phyloP scores from a whole-genome alignment of 2,329 filamentous ascomycete species.

The Fusarium torreyae region DNA sequence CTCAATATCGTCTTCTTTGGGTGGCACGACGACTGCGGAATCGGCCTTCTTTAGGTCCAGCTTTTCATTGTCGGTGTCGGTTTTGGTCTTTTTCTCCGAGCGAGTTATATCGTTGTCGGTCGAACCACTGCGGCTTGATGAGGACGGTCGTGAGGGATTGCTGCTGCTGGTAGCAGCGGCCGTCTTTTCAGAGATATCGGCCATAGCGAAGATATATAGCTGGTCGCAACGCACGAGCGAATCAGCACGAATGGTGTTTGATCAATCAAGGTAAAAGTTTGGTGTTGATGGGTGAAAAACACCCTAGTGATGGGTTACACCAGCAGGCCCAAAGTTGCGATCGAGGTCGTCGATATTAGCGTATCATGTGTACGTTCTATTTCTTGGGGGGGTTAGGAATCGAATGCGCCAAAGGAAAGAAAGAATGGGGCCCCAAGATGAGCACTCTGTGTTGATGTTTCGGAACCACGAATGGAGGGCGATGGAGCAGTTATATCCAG shows the following conservation, averaged over 20 bases:
- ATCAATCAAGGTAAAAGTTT: background rate
- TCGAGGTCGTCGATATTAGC: slow-evolving; percentile 23
- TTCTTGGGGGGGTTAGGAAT: slow-evolving; percentile 1
- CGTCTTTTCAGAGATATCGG: slow-evolving; percentile 47
- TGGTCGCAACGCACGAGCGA: background rate
- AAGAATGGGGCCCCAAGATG: slow-evolving; percentile 5
- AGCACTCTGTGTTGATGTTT: background rate
- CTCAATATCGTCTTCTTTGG: slow-evolving; percentile 58
- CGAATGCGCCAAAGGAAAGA: slow-evolving; percentile 4
- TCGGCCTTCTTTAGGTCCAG: slow-evolving; percentile 60
- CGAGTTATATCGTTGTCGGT: slow-evolving; percentile 45
- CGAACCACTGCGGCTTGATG: slow-evolving; percentile 57
- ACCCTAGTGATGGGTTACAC: slow-evolving; percentile 18
- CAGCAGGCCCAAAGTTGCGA: slow-evolving; percentile 5
- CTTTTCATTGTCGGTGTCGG: slow-evolving; percentile 36
- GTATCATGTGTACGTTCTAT: slow-evolving; percentile 11
- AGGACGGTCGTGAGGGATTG: slow-evolving; percentile 47
- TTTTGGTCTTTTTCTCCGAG: slow-evolving; percentile 29
- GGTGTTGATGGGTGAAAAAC: slow-evolving; percentile 12
- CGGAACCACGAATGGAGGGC: background rate
- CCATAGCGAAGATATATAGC: slow-evolving; percentile 35
- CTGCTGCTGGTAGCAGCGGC: slow-evolving; percentile 40
- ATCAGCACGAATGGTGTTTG: background rate
- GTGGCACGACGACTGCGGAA: slow-evolving; percentile 57
- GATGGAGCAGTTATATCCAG: slow-evolving; percentile 14